A percentile compares a stretch with the other conserved stretches of the same genome.
Evolutionary conservation across 2,329 filamentous ascomycete species (phyloP).

Genomic region (Fusarium caatingaense): DNA sequence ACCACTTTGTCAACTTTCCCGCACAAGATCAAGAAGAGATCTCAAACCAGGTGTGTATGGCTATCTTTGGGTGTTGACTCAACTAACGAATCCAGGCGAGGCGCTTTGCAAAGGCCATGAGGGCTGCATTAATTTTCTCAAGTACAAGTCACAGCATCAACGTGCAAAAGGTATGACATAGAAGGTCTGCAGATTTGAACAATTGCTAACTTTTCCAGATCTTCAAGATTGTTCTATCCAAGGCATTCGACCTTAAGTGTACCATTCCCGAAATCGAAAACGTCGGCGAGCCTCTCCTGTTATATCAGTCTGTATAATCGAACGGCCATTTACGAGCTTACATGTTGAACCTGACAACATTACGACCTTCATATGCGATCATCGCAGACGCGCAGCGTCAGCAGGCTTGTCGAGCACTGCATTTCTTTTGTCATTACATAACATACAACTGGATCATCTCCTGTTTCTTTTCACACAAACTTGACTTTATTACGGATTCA

Average conservation of each 20-base stretch:
- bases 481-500: conserved; percentile 39
- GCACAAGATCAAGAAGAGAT: conserved; percentile 98
- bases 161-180: conserved; percentile 82
- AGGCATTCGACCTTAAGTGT: conserved; percentile 98
- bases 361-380: conserved; percentile 28
- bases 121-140: conserved; percentile 96
- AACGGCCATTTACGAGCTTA: conserved; percentile 33
- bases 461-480: conserved; percentile 32
- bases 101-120: conserved; percentile 98
- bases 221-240: conserved; percentile 99
- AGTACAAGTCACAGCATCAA: conserved; percentile 99
- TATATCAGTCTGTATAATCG: conserved; percentile 76
- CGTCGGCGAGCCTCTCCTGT: conserved; percentile 91
- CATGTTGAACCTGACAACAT: conserved; percentile 42
- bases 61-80: background rate
- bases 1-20: conserved; percentile 99
- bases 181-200: rapidly evolving
- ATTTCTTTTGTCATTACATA: conserved; percentile 44
- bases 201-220: conserved; percentile 69
- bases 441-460: conserved; percentile 40
- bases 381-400: conserved; percentile 27
- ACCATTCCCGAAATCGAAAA: conserved; percentile 99
- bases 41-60: conserved; percentile 80
- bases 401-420: background rate
- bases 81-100: conserved; percentile 72